These are phyloP conservation scores for Fomitopsis betulina DNA, from an alignment of 1,284 basidiomycete genomes.

Conservation along the genomic window DNA sequence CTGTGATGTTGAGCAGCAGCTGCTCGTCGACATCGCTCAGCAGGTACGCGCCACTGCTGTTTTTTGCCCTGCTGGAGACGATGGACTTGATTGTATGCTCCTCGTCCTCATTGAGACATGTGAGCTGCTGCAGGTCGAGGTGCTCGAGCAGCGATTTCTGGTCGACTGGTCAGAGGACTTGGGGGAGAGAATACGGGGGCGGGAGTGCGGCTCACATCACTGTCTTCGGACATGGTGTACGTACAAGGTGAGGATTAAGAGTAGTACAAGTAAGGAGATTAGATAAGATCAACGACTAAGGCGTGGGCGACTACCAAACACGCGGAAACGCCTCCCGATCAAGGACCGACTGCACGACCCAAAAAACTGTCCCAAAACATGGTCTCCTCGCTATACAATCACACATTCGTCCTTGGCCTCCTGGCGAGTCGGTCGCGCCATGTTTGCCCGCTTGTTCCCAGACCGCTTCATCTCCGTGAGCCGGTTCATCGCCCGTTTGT, in stretches of 20 bases:
- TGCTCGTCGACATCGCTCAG: constrained; percentile 82
- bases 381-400: constrained; percentile 48
- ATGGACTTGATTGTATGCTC: constrained; percentile 61
- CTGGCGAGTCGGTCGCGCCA: constrained; percentile 84
- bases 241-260: constrained; percentile 6
- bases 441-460: constrained; percentile 67
- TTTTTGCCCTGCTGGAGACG: constrained; percentile 42
- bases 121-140: constrained; percentile 58
- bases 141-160: constrained; percentile 57
- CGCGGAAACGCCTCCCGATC: background rate
- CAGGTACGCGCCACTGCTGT: constrained; percentile 49
- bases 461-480: constrained; percentile 87
- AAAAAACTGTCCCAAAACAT: background rate
- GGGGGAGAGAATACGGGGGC: background rate
- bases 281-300: constrained; percentile 21
- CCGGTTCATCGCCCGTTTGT: constrained; percentile 92
- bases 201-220: constrained; percentile 6
- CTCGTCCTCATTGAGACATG: constrained; percentile 73
- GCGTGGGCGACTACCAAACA: background rate
- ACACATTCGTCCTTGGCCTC: constrained; percentile 91
- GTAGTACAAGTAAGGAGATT: constrained; percentile 17
- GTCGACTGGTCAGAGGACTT: background rate
- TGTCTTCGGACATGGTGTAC: constrained; percentile 9
- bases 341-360: background rate
- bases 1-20: constrained; percentile 64